phyloP scores from a whole-genome alignment of 2,329 filamentous ascomycete genomes.

The Aspergillus sp. region DNA sequence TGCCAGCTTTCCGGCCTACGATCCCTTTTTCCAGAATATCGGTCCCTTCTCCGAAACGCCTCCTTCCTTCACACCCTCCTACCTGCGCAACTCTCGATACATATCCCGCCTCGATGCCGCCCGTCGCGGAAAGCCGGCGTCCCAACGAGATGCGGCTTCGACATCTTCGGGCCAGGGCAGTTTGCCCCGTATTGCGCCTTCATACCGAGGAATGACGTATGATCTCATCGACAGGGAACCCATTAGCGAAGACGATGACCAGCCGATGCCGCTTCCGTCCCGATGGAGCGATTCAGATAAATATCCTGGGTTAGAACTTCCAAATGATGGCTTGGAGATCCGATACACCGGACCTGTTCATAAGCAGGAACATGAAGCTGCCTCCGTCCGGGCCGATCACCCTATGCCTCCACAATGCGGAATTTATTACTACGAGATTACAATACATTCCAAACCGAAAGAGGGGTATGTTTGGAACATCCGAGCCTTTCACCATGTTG shows the following conservation, averaged over 20 bases:
- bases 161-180: slow-evolving; percentile 59
- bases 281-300: slow-evolving; percentile 82
- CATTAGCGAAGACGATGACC: slow-evolving; percentile 52
- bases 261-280: slow-evolving; percentile 70
- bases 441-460: slow-evolving; percentile 64
- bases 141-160: slow-evolving; percentile 51
- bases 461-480: slow-evolving; percentile 55
- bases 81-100: slow-evolving; percentile 75
- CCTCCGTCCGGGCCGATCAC: slow-evolving; percentile 77
- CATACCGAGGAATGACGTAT: slow-evolving; percentile 76
- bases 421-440: slow-evolving; percentile 89
- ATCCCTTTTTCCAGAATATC: slow-evolving; percentile 26
- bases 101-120: slow-evolving; percentile 72
- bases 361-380: slow-evolving; percentile 71
- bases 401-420: slow-evolving; percentile 87
- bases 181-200: slow-evolving; percentile 59
- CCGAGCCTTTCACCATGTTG: not conserved
- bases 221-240: slow-evolving; percentile 79
- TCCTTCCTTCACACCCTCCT: slow-evolving; percentile 72
- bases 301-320: slow-evolving; percentile 69
- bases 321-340: slow-evolving; percentile 71
- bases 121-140: slow-evolving; percentile 60
- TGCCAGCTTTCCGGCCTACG: slow-evolving; percentile 33
- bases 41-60: slow-evolving; percentile 29
- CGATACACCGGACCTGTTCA: slow-evolving; percentile 58